Conservation (phyloP, 345 rosid genomes). For the Corchorus olitorius region DNA sequence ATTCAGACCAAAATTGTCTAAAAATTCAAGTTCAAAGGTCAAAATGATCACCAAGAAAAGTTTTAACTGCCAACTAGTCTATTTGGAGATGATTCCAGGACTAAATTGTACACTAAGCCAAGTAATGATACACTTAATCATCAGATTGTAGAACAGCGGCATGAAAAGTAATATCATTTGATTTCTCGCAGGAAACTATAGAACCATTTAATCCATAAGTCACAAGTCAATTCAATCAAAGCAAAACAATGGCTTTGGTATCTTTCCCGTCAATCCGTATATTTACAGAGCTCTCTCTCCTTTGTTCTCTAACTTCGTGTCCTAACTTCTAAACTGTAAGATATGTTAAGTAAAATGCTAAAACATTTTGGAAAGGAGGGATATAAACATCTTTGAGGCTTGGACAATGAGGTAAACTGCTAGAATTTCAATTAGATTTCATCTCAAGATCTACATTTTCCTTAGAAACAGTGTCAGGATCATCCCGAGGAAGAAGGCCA, state of each 20-base stretch:
- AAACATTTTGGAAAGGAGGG: not conserved
- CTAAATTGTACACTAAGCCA: no score
- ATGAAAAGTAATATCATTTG: no score
- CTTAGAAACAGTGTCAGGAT: slow-evolving; percentile 36
- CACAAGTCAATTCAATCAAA: not conserved
- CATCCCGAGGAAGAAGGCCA: slow-evolving; percentile 69
- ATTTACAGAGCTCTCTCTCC: not conserved
- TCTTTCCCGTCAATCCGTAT: not conserved
- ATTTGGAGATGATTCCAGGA: no score
- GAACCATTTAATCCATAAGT: not conserved
- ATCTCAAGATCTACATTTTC: slow-evolving; percentile 66
- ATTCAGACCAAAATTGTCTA: no score
- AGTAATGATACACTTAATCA: no score
- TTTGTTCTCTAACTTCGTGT: not conserved
- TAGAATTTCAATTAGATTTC: slow-evolving; percentile 60
- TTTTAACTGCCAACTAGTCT: no score
- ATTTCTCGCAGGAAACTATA: not conserved
- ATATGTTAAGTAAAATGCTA: not conserved
- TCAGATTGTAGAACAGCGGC: no score
- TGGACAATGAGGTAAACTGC: not conserved
- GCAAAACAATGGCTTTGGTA: not conserved
- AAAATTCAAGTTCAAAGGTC: no score
- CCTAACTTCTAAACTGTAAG: not conserved
- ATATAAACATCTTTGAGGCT: not conserved
- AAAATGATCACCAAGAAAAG: no score